These are phyloP conservation scores for Leccinellum rugosiceps DNA, from an alignment of 768 basidiomycete species.

Conservation along the genomic window DNA sequence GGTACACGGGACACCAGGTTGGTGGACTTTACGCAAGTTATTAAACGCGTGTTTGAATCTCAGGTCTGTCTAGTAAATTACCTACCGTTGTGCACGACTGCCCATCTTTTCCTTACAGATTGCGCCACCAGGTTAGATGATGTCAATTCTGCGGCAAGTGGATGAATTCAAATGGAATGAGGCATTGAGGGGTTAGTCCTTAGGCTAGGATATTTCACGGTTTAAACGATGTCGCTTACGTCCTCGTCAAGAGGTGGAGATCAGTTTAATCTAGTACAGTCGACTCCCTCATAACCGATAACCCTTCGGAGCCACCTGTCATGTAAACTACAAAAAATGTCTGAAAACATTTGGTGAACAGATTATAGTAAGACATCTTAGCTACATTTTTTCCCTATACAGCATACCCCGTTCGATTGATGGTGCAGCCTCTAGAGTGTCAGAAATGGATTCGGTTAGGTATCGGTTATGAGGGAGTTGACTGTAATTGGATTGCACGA, in stretches of 20 bases:
- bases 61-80: not conserved
- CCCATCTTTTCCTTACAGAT: not conserved
- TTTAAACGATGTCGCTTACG: not conserved
- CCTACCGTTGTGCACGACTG: not conserved
- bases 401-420: too few relatives aligned
- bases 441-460: too few relatives aligned
- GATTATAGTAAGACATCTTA: too few relatives aligned
- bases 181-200: not conserved
- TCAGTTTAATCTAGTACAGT: not conserved
- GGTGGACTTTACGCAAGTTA: constrained; percentile 16
- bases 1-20: not conserved
- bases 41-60: constrained; percentile 6
- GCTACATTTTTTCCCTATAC: too few relatives aligned
- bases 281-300: too few relatives aligned
- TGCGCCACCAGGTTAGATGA: not conserved
- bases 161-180: not conserved
- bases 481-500: constrained; percentile 1
- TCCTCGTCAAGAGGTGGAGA: not conserved
- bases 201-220: not conserved
- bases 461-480: too few relatives aligned
- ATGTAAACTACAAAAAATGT: too few relatives aligned
- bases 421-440: too few relatives aligned
- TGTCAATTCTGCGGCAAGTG: not conserved
- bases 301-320: too few relatives aligned
- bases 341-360: too few relatives aligned